These are phyloP conservation scores for Paramecium pentaurelia DNA, from an alignment of 73 alveolate genomes.

Conservation along the genomic window DNA sequence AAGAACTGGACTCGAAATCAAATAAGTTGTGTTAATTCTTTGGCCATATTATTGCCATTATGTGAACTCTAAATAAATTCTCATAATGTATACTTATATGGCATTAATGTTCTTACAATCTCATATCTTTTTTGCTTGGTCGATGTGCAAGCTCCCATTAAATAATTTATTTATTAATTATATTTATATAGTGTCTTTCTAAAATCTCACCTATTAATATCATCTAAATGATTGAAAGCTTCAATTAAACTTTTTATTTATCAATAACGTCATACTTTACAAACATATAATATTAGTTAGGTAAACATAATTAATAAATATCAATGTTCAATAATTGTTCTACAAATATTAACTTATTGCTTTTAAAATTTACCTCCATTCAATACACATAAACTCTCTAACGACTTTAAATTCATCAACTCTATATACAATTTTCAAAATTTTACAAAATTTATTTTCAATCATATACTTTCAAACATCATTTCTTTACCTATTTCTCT, in stretches of 20 bases:
- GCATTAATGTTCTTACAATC: slow-evolving; percentile 16
- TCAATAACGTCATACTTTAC: neutral
- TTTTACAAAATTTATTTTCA: neutral
- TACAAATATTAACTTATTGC: neutral
- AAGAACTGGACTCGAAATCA: slow-evolving; percentile 36
- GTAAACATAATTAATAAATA: neutral
- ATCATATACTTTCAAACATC: neutral
- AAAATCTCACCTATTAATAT: neutral
- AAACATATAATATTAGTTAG: neutral
- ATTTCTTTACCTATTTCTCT: neutral
- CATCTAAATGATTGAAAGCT: neutral
- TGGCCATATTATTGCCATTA: slow-evolving; percentile 24
- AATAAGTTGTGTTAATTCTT: neutral
- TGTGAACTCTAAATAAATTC: neutral
- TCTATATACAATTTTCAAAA: neutral
- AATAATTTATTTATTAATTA: neutral
- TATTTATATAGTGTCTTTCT: neutral
- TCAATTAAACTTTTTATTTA: neutral
- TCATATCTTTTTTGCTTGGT: neutral
- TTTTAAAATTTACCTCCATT: neutral
- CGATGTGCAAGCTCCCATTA: slow-evolving; percentile 43
- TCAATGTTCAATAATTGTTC: neutral
- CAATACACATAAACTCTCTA: neutral
- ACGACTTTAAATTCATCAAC: neutral
- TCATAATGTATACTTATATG: neutral